Conservation (phyloP, 1,139 yeast genomes). For the Wickerhamomyces sp. region DNA sequence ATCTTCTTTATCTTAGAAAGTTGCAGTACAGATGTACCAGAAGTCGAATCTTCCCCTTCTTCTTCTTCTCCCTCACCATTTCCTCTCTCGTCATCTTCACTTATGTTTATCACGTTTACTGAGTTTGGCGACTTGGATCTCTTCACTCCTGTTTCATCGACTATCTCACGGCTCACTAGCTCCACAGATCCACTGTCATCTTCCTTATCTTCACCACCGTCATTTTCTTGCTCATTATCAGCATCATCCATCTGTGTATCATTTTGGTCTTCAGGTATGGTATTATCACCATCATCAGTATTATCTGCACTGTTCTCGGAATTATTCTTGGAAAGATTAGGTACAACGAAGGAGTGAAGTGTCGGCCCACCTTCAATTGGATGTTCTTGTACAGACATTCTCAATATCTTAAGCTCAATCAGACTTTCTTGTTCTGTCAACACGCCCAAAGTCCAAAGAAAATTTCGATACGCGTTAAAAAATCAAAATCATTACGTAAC, state of each 20-base stretch:
- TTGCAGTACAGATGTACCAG: slow-evolving; percentile 44
- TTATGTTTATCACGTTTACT: neutral
- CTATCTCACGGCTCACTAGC: neutral
- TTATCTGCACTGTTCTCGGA: slow-evolving; percentile 1
- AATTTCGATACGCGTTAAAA: neutral
- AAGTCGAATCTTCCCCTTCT: slow-evolving; percentile 12
- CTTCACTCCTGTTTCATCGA: slow-evolving; percentile 1
- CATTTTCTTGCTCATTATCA: neutral
- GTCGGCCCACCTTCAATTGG: neutral
- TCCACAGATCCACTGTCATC: slow-evolving; percentile 2
- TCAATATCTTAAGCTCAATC: neutral
- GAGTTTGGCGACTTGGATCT: slow-evolving; percentile 2
- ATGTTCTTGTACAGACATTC: neutral
- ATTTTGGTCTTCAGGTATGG: slow-evolving; percentile 6
- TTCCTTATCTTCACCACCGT: slow-evolving; percentile 1
- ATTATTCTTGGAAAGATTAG: neutral
- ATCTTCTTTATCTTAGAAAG: slow-evolving; percentile 77
- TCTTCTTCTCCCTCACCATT: slow-evolving; percentile 1
- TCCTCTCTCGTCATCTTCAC: neutral
- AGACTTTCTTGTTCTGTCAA: too few relatives aligned
- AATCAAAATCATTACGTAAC: neutral
- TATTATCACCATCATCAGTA: slow-evolving; percentile 1
- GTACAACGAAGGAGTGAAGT: neutral
- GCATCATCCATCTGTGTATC: slow-evolving; percentile 1
- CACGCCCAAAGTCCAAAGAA: too few relatives aligned